Evolutionary conservation across 2,329 filamentous ascomycete species (phyloP).

Genomic region (Talaromyces sp.): DNA sequence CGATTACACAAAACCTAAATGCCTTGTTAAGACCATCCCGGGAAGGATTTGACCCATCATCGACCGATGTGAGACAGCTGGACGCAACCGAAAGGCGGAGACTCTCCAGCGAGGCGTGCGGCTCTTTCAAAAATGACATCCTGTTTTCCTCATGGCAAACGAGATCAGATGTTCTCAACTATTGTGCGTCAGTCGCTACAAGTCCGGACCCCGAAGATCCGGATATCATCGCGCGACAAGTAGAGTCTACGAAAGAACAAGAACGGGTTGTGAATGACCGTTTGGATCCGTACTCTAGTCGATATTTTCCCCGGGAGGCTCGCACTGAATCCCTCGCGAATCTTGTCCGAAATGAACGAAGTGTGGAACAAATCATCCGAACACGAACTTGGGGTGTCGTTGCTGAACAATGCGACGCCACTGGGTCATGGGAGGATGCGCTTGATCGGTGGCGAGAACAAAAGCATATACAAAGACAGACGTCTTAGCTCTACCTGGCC

Average conservation of each 20-base stretch:
- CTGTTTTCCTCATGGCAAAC: conserved; percentile 87
- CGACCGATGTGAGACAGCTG: conserved; percentile 62
- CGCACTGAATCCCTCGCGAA: conserved; percentile 73
- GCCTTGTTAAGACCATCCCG: conserved; percentile 72
- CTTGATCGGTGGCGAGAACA: conserved; percentile 56
- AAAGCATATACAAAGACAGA: background rate
- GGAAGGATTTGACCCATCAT: conserved; percentile 70
- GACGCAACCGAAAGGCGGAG: conserved; percentile 45
- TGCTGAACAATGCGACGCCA: conserved; percentile 65
- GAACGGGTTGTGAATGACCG: conserved; percentile 80
- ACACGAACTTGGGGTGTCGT: conserved; percentile 77
- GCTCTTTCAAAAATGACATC: conserved; percentile 67
- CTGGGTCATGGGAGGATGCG: conserved; percentile 60
- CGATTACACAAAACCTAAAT: conserved; percentile 89
- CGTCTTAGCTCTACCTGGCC: background rate
- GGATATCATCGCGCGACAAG: conserved; percentile 63
- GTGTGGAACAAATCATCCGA: conserved; percentile 71
- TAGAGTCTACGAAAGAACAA: conserved; percentile 65
- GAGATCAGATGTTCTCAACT: conserved; percentile 76
- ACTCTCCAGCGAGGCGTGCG: conserved; percentile 62
- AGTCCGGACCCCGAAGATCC: conserved; percentile 85
- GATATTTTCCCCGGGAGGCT: conserved; percentile 72
- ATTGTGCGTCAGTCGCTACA: conserved; percentile 83
- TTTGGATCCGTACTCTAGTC: conserved; percentile 81
- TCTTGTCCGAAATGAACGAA: conserved; percentile 67